Conservation (phyloP, 306 rosid genomes). For the Albizia julibrissin region DNA sequence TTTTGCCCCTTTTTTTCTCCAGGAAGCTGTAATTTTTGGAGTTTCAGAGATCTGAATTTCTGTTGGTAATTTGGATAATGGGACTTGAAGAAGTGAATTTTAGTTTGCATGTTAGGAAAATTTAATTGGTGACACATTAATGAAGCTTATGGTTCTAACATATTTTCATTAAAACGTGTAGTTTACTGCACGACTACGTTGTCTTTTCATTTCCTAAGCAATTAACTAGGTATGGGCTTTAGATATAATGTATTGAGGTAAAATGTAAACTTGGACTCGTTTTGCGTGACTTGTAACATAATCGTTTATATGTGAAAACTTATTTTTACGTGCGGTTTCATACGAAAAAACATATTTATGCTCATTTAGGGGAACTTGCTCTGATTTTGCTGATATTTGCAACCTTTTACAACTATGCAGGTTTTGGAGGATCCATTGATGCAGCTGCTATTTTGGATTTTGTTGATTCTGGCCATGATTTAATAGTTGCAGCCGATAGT, state of each 20-base stretch:
- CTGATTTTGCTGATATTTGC: background rate
- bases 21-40: background rate
- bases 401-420: constrained; percentile 39
- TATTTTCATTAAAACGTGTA: background rate
- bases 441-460: constrained; percentile 80
- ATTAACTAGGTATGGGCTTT: background rate
- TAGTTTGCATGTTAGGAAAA: background rate
- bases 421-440: constrained; percentile 91
- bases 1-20: background rate
- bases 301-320: background rate
- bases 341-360: background rate
- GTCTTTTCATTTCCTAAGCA: background rate
- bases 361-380: background rate
- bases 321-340: background rate
- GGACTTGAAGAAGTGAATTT: background rate
- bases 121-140: background rate
- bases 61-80: background rate
- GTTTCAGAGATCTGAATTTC: constrained; percentile 27
- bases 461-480: constrained; percentile 96
- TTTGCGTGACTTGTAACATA: background rate
- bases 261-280: background rate
- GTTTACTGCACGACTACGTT: background rate
- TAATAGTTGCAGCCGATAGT: constrained; percentile 72
- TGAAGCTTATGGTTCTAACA: background rate
- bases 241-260: background rate